These are phyloP conservation scores for Metschnikowia hibisci DNA, from an alignment of 805 yeast species.

Conservation along the genomic window DNA sequence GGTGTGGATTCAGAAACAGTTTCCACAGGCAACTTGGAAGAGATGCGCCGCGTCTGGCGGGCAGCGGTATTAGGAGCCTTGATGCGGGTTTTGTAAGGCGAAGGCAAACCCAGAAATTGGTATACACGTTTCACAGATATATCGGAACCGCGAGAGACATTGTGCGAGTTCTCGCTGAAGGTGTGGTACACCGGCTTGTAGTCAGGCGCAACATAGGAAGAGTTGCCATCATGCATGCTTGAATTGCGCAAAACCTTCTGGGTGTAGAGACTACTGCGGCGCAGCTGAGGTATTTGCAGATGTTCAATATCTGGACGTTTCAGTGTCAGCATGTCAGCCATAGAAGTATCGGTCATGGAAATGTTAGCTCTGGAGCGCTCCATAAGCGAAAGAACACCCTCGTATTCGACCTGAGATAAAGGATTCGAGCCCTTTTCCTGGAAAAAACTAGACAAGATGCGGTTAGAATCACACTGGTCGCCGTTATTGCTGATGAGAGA, in stretches of 20 bases:
- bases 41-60: constrained; percentile 13
- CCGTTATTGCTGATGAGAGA: constrained; percentile 6
- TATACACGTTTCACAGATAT: constrained; percentile 41
- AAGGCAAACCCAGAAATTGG: constrained; percentile 44
- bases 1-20: constrained; percentile 4
- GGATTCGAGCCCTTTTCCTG: constrained; percentile 72
- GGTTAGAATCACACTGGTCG: constrained; percentile 37
- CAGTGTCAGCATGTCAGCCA: constrained; percentile 4
- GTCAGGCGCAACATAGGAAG: constrained; percentile 31
- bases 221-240: constrained; percentile 17
- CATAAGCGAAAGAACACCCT: constrained; percentile 70
- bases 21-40: constrained; percentile 6
- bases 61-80: constrained; percentile 27
- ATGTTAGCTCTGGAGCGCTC: constrained; percentile 19
- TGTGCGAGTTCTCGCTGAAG: constrained; percentile 19
- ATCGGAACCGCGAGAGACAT: constrained; percentile 18
- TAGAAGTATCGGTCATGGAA: constrained; percentile 12
- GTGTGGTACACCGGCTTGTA: constrained; percentile 38
- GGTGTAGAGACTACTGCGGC: constrained; percentile 20
- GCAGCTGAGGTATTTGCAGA: constrained; percentile 7
- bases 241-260: constrained; percentile 28
- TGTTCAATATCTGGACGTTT: constrained; percentile 2
- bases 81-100: constrained; percentile 41
- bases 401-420: constrained; percentile 68
- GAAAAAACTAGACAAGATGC: constrained; percentile 64